Evolutionary conservation across 148 eudicot species (phyloP).

Genomic region (Fallopia convolvulus): DNA sequence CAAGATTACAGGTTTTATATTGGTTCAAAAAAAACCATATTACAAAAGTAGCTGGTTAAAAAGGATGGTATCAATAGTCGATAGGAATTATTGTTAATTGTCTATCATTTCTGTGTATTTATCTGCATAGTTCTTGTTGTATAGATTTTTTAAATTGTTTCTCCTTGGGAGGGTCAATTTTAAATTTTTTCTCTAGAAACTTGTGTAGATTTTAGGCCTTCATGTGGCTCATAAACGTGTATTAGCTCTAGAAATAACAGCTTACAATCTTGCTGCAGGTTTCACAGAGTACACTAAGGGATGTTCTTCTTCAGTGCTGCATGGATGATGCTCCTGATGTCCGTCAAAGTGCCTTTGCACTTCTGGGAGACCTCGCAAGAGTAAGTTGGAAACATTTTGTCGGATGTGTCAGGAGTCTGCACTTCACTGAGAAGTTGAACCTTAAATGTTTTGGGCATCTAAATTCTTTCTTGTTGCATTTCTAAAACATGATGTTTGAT

Average conservation of each 20-base stretch:
- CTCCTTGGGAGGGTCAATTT: neutral
- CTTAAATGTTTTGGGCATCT: neutral
- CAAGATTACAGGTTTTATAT: too few species aligned
- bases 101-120: neutral
- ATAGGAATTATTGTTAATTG: neutral
- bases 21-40: neutral
- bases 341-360: slow-evolving; percentile 96
- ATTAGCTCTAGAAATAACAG: neutral
- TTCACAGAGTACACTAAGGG: slow-evolving; percentile 83
- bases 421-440: neutral
- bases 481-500: slow-evolving; percentile 3
- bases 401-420: neutral
- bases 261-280: slow-evolving; percentile 38
- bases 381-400: slow-evolving; percentile 34
- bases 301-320: slow-evolving; percentile 87
- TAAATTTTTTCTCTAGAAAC: neutral
- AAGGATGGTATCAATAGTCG: neutral
- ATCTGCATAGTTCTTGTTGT: neutral
- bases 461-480: neutral
- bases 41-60: neutral
- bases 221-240: neutral
- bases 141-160: neutral
- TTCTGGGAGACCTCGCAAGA: slow-evolving; percentile 95
- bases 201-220: neutral
- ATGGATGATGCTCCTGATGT: slow-evolving; percentile 85